Evolutionary conservation across 805 yeast genomes (phyloP).

Genomic region (Candida nemodendra): DNA sequence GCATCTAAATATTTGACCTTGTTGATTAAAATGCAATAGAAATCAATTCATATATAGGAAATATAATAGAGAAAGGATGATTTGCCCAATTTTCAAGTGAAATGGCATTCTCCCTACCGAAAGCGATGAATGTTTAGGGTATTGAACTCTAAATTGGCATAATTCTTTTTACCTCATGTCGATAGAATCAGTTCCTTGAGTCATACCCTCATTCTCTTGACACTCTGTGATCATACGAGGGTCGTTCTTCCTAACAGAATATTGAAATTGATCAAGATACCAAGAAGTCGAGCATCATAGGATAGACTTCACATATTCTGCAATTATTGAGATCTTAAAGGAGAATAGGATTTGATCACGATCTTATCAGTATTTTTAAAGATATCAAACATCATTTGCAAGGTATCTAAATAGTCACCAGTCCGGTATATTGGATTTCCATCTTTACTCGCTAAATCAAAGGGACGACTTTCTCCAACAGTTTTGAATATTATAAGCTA

Average conservation of each 20-base stretch:
- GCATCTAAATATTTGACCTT: conserved; percentile 8
- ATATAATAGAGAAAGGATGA: too few species aligned
- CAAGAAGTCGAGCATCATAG: conserved; percentile 51
- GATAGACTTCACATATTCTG: conserved; percentile 55
- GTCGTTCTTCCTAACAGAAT: conserved; percentile 59
- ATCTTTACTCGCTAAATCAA: conserved; percentile 36
- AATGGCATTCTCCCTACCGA: conserved; percentile 32
- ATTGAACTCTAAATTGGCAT: conserved; percentile 26
- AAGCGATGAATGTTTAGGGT: conserved; percentile 33
- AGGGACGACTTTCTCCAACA: conserved; percentile 40
- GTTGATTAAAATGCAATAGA: too few species aligned
- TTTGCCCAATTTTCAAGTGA: conserved; percentile 34
- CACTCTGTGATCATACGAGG: conserved; percentile 70
- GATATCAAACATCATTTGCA: conserved; percentile 69
- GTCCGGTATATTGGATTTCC: conserved; percentile 61
- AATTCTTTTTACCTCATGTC: conserved; percentile 39
- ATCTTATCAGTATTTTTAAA: conserved; percentile 52
- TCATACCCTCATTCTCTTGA: conserved; percentile 53
- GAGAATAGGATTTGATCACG: conserved; percentile 54
- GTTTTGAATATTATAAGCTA: conserved; percentile 47
- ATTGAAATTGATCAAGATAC: conserved; percentile 62
- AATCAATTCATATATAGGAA: too few species aligned
- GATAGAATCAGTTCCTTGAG: conserved; percentile 35
- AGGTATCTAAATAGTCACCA: conserved; percentile 78
- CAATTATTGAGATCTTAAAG: conserved; percentile 65